Percentiles rank a stretch among this genome's conserved stretches.
Evolutionary conservation across 169 alveolate genomes (phyloP).

Genomic region (Cryptosporidium canis): DNA sequence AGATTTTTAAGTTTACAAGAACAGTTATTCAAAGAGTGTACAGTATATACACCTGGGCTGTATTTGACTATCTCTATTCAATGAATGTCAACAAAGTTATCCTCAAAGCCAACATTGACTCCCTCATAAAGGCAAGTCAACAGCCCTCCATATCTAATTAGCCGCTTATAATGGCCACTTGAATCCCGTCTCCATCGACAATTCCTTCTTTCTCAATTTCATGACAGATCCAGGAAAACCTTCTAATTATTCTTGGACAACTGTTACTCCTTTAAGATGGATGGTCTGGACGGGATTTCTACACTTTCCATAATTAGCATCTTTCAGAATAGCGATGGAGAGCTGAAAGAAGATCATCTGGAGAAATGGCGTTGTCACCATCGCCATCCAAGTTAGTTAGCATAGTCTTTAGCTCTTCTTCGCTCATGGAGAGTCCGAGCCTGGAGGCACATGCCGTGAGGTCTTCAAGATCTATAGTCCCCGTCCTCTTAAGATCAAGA

Average conservation of each 20-base stretch:
- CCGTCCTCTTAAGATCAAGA: slow-evolving; percentile 56
- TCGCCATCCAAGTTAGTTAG: slow-evolving; percentile 81
- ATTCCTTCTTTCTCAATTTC: neutral
- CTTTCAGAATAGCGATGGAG: slow-evolving; percentile 68
- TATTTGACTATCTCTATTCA: neutral
- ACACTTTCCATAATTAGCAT: neutral
- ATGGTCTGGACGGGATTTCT: neutral
- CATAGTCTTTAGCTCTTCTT: slow-evolving; percentile 84
- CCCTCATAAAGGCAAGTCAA: neutral
- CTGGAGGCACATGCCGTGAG: slow-evolving; percentile 76
- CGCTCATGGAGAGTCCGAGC: slow-evolving; percentile 81
- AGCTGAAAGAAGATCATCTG: slow-evolving; percentile 78
- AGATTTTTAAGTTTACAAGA: neutral
- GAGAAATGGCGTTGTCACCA: slow-evolving; percentile 81
- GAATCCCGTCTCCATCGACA: neutral
- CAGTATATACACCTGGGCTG: neutral
- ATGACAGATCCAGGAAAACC: neutral
- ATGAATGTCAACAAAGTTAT: neutral
- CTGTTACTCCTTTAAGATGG: neutral
- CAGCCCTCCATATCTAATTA: neutral
- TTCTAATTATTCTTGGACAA: neutral
- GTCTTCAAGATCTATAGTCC: slow-evolving; percentile 66
- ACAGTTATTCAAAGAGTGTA: neutral
- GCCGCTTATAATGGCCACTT: neutral
- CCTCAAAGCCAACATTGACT: neutral